Base-by-base conservation (phyloP, 2,329 filamentous ascomycete genomes). In the Diaporthe capsici region DNA sequence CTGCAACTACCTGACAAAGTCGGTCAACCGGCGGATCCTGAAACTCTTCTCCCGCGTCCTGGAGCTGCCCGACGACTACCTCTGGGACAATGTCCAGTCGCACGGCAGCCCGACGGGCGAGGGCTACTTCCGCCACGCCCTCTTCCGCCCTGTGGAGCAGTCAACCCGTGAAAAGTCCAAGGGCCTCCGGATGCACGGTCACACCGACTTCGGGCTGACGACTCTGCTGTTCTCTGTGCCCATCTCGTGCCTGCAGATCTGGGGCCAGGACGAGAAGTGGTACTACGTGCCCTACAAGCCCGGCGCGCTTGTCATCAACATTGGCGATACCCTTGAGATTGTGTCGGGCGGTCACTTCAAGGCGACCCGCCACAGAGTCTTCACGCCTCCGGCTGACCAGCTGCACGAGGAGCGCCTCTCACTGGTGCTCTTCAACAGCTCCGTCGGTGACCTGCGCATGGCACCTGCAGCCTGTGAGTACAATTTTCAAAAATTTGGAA, bases 281-380 rank as follows among this genome's bases (percentile, higher is more conserved):
- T 85, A 87, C 57, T 85, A 86, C 25, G 87, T 88, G 0, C 83
- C 82, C 0, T 86, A 85, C 72, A 83, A 86, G 55, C 84, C 85
- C 5, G 85, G 86, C 20, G 86, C 86, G 1, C 83, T 89, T n/a
- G 86, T 88, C 7, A 84, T 88, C 63, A 89, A 89, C 67, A 85
- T 88, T 10, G 87, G 86, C 5, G 85, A 87, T 57, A 84, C 83
- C 1, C 79, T 87, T 37, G 81, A 87, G 79, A 86, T 87, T 71
- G 83, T 87, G 0, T 86, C 86, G 1, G 86, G 86, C 4, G 86
- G 86, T 0, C 84, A 87, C 73, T 87, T 87, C 80, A 86, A 86
- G 77, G 86, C 86, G 4, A 87, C 86, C 1, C 79, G 83, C 2
- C 86, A 87, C 79, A 81, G 85, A 4, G 86, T 88, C 1, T 84